Percentiles rank a stretch among this genome's conserved stretches.
Conservation (phyloP, 495 filamentous ascomycete species). For the Neurospora sublineolata region DNA sequence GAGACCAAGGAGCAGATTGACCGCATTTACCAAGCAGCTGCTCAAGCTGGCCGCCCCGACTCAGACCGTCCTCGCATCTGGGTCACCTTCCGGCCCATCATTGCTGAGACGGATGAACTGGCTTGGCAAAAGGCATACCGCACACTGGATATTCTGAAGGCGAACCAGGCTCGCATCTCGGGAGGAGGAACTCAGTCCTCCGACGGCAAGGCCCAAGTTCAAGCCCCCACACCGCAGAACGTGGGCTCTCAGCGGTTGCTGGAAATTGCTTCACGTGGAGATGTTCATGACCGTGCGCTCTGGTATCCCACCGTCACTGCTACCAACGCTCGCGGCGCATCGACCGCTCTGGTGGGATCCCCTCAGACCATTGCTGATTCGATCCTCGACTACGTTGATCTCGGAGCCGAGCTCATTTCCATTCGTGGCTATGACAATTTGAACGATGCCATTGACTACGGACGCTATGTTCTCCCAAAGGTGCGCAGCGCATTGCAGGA, state of each 20-base stretch:
- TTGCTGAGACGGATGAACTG: conserved; percentile 43
- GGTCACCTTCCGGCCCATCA: conserved; percentile 45
- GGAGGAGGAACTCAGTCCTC: background rate
- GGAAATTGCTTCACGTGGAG: conserved; percentile 40
- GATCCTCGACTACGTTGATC: conserved; percentile 41
- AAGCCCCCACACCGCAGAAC: conserved; percentile 33
- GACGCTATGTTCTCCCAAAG: conserved; percentile 35
- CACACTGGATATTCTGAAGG: conserved; percentile 32
- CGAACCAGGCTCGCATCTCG: conserved; percentile 2
- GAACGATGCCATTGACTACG: conserved; percentile 44
- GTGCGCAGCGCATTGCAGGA: conserved; percentile 34
- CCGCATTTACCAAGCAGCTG: conserved; percentile 39
- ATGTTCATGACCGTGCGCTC: conserved; percentile 43
- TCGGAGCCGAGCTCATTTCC: conserved; percentile 41
- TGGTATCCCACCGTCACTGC: conserved; percentile 48
- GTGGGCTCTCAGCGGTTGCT: conserved; percentile 42
- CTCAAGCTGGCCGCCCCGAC: conserved; percentile 27
- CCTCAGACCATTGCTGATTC: conserved; percentile 37
- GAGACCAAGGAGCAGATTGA: conserved; percentile 45
- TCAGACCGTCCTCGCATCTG: conserved; percentile 39
- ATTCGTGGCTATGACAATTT: conserved; percentile 46
- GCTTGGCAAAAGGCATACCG: conserved; percentile 42
- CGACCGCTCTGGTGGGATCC: conserved; percentile 42
- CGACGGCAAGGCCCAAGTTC: background rate
- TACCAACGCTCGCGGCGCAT: conserved; percentile 43